These are phyloP conservation scores for Blastocystis sp. DNA, from an alignment of 352 stramenopile genomes.

Conservation along the genomic window DNA sequence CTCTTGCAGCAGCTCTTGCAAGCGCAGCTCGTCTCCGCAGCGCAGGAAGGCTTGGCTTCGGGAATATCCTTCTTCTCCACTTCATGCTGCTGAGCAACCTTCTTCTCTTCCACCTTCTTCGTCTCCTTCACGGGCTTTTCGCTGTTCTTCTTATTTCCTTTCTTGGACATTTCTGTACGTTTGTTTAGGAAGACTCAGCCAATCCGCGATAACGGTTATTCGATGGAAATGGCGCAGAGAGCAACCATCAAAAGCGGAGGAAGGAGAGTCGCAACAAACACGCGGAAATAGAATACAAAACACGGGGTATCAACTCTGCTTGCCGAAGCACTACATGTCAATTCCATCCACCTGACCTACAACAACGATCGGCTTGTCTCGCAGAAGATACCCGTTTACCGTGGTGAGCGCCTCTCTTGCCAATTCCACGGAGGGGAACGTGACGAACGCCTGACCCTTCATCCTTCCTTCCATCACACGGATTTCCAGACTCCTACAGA, in stretches of 20 bases:
- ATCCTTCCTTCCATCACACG: slow-evolving; percentile 81
- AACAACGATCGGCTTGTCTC: slow-evolving; percentile 83
- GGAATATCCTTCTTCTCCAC: background rate
- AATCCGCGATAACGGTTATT: slow-evolving; percentile 33
- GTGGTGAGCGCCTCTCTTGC: slow-evolving; percentile 79
- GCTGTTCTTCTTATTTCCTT: slow-evolving; percentile 33
- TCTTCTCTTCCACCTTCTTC: background rate
- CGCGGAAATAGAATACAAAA: background rate
- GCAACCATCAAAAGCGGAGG: background rate
- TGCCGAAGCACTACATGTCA: slow-evolving; percentile 74
- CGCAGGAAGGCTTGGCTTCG: background rate
- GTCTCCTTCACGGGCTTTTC: background rate
- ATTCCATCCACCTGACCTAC: slow-evolving; percentile 80
- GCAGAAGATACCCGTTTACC: slow-evolving; percentile 81
- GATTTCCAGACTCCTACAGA: slow-evolving; percentile 50
- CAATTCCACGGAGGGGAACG: slow-evolving; percentile 79
- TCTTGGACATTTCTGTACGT: slow-evolving; percentile 16
- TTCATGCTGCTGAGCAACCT: background rate
- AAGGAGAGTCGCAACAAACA: slow-evolving; percentile 27
- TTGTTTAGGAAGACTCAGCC: background rate
- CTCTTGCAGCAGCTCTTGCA: background rate
- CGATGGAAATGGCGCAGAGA: background rate
- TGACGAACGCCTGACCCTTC: slow-evolving; percentile 85
- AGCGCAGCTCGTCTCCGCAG: background rate
- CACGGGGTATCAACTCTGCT: slow-evolving; percentile 56